Evolutionary conservation across 2,329 filamentous ascomycete genomes (phyloP), one percentile per base, ranked within the genome.

Genomic region (Penicillium brasilianum): DNA sequence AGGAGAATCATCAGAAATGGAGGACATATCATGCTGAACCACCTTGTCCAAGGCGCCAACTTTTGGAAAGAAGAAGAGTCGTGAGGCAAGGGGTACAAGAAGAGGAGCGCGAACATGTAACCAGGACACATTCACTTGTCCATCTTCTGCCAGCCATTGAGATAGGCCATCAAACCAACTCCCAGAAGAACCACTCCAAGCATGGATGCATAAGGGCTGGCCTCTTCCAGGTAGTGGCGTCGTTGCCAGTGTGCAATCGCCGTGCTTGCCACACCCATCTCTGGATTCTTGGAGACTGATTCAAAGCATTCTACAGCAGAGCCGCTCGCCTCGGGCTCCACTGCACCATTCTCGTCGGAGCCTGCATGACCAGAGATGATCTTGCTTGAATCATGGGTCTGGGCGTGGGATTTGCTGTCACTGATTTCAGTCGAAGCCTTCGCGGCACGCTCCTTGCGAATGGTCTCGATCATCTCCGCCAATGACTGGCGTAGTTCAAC

Each of bases 381-480:
- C 61, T 66, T 61, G 50, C 53, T 50, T n/a, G 57, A 30, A 16
- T 65, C 54, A 36, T 61, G 55, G 20, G 56, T 53, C n/a, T 59
- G 58, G 43, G 43, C 18, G 48, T 58, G 52, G 18, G 59, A 22
- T 55, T 74, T 73, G 22, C 69, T 57, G 51, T 78, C 78, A 22
- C 54, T 16, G 16, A 32, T 46, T 77, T 80, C 34, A 77, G 78
- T 66, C 78, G 80, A 64, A 74, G 79, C 32, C 81, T 83, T 66
- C 85, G 86, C 68, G 88, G 87, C 68, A 37, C 76, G 77, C 63
- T 93, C 88, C 69, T 82, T 84, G 56, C 93, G 87, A 58, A 97
- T 90, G 66, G 90, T 89, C 69, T 91, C 83, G 13, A 97, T 88
- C 92, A 98, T 95, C 73, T 97, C 91, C 1, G 90, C 89, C 48